These are phyloP conservation scores for Penicillium janthinellum DNA, from an alignment of 2,329 filamentous ascomycete genomes.

Conservation along the genomic window DNA sequence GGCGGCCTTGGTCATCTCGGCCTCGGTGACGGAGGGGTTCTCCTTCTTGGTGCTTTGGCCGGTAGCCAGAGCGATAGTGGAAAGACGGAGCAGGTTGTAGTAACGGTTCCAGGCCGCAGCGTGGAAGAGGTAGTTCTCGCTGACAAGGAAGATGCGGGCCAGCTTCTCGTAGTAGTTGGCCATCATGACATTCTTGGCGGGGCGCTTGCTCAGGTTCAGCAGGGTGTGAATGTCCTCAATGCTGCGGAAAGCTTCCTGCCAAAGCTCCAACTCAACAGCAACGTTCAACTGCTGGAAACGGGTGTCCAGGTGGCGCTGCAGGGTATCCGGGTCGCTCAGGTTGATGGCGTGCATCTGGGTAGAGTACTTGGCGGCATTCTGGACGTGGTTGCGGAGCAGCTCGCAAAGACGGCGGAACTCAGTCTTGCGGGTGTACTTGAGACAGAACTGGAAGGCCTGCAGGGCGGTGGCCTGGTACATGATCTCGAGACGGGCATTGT, in stretches of 20 bases:
- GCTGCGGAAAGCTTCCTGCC: conserved; percentile 99
- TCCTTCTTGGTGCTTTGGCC: conserved; percentile 92
- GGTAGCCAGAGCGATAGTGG: conserved; percentile 75
- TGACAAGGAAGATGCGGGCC: conserved; percentile 96
- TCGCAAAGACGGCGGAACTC: conserved; percentile 99
- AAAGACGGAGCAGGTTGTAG: conserved; percentile 94
- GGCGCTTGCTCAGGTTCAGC: conserved; percentile 95
- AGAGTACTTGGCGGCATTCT: conserved; percentile 98
- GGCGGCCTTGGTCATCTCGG: conserved; percentile 88
- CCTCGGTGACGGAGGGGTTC: conserved; percentile 85
- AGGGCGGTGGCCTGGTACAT: conserved; percentile 98
- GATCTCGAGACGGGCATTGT: conserved; percentile 95
- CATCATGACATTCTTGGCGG: conserved; percentile 99
- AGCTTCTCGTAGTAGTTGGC: conserved; percentile 99
- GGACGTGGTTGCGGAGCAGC: conserved; percentile 95
- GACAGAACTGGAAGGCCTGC: conserved; percentile 98
- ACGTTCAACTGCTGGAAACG: conserved; percentile 98
- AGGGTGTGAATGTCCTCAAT: conserved; percentile 99
- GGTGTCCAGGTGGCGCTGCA: conserved; percentile 96
- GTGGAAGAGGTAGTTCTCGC: conserved; percentile 99
- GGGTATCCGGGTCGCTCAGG: conserved; percentile 92
- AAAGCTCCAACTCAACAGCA: conserved; percentile 94
- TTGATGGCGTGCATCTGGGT: conserved; percentile 99
- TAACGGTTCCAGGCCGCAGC: conserved; percentile 96
- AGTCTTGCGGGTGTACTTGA: conserved; percentile 97